Base-by-base conservation (phyloP, 2,329 filamentous ascomycete genomes). In the Anthostomella pinea region DNA sequence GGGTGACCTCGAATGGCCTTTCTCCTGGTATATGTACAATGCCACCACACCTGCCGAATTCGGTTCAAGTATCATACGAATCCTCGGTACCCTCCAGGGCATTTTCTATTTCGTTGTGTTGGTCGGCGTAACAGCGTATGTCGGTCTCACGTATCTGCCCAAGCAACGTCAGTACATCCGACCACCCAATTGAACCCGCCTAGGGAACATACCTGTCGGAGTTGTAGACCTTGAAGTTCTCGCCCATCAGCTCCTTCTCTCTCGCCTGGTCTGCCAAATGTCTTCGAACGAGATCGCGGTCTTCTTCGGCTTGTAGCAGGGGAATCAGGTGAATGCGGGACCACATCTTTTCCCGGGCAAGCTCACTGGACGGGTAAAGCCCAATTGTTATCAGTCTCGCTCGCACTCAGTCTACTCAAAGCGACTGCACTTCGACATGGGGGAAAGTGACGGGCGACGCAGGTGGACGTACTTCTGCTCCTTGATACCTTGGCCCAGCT, bases 321-420 rank as follows among this genome's bases (percentile, higher is more conserved):
- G 93, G 93, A 58, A 91, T 93, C 48, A 98, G 76, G 69, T 97
- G 81, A 68, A 98, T 95, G 61, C 93, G 85, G 45, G 87, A 81
- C 93, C 93, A 98, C 80, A 95, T 93, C 75, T 97, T 98, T 63
- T 98, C 93, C 56, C 93, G 87, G 47, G 83, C 87, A 52, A 95
- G 83, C 68, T 98, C 93, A 60, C 90, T 96, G 56, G 8, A 19
- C 13, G 7, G 17, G 17, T 15, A 13, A 15, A 15, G n/a, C n/a
- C n/a, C n/a, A n/a, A n/a, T n/a, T n/a, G n/a, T 6, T 8, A 15
- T 34, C 33, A 45, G 39, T 16, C 35, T 30, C 7, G 2, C n/a
- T n/a, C n/a, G n/a, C n/a, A n/a, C n/a, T n/a, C n/a, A n/a, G n/a
- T n/a, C n/a, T n/a, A n/a, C n/a, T n/a, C n/a, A n/a, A n/a, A n/a